Percentiles rank a stretch among this genome's conserved stretches.
These are phyloP conservation scores for Cryphonectria radicalis DNA, from an alignment of 2,329 filamentous ascomycete genomes.

Conservation along the genomic window DNA sequence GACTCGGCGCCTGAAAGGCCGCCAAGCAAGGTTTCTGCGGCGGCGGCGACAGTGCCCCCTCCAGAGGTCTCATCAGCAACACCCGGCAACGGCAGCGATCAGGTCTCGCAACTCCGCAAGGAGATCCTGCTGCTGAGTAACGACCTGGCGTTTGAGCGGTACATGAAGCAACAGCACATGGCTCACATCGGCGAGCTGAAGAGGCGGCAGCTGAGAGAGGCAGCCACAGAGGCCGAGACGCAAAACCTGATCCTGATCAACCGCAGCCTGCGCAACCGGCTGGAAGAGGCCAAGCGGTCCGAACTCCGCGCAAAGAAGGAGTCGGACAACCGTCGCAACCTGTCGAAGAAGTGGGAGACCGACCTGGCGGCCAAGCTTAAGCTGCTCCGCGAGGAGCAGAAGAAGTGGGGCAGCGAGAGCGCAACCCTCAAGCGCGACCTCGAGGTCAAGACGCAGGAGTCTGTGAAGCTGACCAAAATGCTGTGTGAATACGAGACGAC, in stretches of 20 bases:
- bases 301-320: slow-evolving; percentile 74
- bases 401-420: slow-evolving; percentile 63
- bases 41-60: slow-evolving; percentile 36
- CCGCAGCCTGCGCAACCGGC: slow-evolving; percentile 70
- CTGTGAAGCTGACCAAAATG: slow-evolving; percentile 66
- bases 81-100: slow-evolving; percentile 41
- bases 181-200: slow-evolving; percentile 80
- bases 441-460: slow-evolving; percentile 60
- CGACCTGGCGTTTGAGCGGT: slow-evolving; percentile 81
- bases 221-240: slow-evolving; percentile 79
- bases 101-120: slow-evolving; percentile 65
- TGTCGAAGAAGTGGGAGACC: slow-evolving; percentile 78
- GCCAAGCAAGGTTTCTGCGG: slow-evolving; percentile 36
- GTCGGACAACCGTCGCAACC: slow-evolving; percentile 70
- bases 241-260: slow-evolving; percentile 81
- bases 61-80: slow-evolving; percentile 36
- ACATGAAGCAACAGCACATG: slow-evolving; percentile 82
- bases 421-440: slow-evolving; percentile 62
- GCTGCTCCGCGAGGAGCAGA: slow-evolving; percentile 70
- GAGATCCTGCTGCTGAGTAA: slow-evolving; percentile 79
- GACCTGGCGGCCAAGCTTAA: slow-evolving; percentile 71
- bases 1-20: slow-evolving; percentile 50
- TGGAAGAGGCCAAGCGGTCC: slow-evolving; percentile 72
- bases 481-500: slow-evolving; percentile 72
- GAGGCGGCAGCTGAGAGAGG: slow-evolving; percentile 74